phyloP scores from a whole-genome alignment of 257 asterid genomes.

The Solanum virginianum region DNA sequence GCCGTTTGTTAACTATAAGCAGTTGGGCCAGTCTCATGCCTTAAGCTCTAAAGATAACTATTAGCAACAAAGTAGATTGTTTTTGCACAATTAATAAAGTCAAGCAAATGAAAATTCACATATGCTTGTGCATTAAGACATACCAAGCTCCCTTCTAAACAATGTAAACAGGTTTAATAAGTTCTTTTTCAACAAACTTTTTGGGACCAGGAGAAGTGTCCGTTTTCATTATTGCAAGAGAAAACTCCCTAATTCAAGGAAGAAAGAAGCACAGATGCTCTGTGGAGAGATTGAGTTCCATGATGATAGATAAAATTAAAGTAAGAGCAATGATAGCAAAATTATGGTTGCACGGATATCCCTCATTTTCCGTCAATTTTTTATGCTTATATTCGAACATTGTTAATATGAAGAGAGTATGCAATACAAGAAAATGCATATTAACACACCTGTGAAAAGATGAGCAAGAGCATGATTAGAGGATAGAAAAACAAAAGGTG shows the following conservation, averaged over 20 bases:
- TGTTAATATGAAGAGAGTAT: not conserved
- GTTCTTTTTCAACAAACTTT: not conserved
- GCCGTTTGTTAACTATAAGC: not conserved
- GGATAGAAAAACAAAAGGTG: not conserved
- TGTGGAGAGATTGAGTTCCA: not conserved
- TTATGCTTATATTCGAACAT: not conserved
- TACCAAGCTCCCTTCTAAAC: not conserved
- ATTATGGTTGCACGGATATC: not conserved
- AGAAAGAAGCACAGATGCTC: not conserved
- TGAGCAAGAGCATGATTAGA: not conserved
- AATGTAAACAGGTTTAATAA: not conserved
- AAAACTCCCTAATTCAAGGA: not conserved
- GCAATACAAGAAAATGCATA: not conserved
- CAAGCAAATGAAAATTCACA: not conserved
- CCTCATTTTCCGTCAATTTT: not conserved
- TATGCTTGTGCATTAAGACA: not conserved
- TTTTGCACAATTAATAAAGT: not conserved
- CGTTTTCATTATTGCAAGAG: not conserved
- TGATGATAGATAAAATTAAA: not conserved
- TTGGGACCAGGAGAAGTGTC: not conserved
- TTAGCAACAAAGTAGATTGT: not conserved
- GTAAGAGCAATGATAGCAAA: not conserved
- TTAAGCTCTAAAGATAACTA: not conserved
- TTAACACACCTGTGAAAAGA: not conserved
- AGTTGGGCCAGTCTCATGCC: not conserved